Evolutionary conservation across 2,329 filamentous ascomycete genomes (phyloP).

Genomic region (Verticillium isaacii): DNA sequence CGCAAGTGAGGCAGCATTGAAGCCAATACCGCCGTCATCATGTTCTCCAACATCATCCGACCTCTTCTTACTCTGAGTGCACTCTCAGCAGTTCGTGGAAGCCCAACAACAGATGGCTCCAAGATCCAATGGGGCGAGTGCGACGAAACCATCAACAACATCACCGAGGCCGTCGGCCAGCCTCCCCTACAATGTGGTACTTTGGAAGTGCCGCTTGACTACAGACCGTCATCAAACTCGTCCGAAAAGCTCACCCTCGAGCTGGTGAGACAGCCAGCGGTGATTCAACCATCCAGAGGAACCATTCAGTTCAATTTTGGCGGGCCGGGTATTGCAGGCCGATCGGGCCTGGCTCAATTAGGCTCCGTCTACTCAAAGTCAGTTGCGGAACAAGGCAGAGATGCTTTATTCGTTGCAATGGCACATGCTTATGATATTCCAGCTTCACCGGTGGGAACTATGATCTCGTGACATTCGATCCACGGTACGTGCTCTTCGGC

Average conservation of each 20-base stretch:
- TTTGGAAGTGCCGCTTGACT: slow-evolving; percentile 13
- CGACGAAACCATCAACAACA: neutral
- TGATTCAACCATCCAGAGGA: slow-evolving; percentile 16
- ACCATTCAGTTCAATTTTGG: slow-evolving; percentile 25
- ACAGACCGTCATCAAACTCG: slow-evolving; percentile 5
- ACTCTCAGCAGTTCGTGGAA: neutral
- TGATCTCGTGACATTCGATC: slow-evolving; percentile 20
- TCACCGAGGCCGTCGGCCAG: neutral
- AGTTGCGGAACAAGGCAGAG: neutral
- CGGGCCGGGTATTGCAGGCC: slow-evolving; percentile 16
- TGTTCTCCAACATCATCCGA: neutral
- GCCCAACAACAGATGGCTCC: neutral
- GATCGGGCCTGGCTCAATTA: neutral
- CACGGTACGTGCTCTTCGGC: slow-evolving; percentile 14
- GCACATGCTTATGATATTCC: neutral
- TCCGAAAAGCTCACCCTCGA: slow-evolving; percentile 8
- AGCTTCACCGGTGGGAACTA: slow-evolving; percentile 18
- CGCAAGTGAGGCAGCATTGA: neutral
- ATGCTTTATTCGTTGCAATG: no score
- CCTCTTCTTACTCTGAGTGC: neutral
- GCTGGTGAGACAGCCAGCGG: slow-evolving; percentile 8
- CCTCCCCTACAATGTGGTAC: slow-evolving; percentile 11
- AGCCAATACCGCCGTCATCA: neutral
- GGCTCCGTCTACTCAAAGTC: neutral
- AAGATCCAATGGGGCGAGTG: neutral